Evolutionary conservation across 2,329 filamentous ascomycete genomes (phyloP).

Genomic region (Fusarium hostae): DNA sequence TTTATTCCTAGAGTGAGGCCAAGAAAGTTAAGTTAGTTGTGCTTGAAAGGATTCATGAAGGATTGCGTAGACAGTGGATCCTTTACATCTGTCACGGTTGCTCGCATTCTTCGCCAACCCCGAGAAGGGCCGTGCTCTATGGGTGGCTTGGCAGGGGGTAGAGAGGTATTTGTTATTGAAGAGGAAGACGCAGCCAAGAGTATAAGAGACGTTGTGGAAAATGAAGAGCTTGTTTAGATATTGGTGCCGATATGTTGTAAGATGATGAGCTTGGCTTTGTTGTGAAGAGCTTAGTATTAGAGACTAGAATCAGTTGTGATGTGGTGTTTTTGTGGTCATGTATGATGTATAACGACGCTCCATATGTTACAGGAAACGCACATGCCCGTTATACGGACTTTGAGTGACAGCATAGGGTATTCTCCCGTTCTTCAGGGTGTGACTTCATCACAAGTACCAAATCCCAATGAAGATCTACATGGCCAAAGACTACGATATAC

Average conservation of each 20-base stretch:
- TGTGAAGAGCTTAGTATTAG: neutral
- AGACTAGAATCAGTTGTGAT: neutral
- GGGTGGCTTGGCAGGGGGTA: slow-evolving; percentile 27
- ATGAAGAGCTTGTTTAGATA: slow-evolving; percentile 2
- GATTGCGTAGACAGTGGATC: slow-evolving; percentile 36
- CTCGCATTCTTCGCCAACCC: slow-evolving; percentile 38
- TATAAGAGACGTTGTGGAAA: slow-evolving; percentile 4
- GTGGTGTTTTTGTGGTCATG: neutral
- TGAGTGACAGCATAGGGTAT: neutral
- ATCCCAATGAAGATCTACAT: neutral
- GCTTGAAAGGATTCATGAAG: slow-evolving; percentile 3
- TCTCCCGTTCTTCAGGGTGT: neutral
- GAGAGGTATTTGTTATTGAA: slow-evolving; percentile 7
- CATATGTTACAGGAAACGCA: neutral
- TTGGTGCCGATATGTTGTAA: neutral
- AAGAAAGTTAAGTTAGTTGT: slow-evolving; percentile 13
- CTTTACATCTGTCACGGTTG: slow-evolving; percentile 23
- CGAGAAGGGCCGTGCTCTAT: slow-evolving; percentile 38
- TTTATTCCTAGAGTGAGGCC: neutral
- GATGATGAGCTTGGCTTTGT: neutral
- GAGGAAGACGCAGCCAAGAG: slow-evolving; percentile 33
- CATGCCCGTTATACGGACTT: neutral
- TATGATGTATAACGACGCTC: slow-evolving; percentile 2
- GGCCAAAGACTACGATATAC: neutral
- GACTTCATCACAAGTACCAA: neutral